These are phyloP conservation scores for Xylaria sp. DNA, from an alignment of 2,329 filamentous ascomycete genomes.

Conservation along the genomic window DNA sequence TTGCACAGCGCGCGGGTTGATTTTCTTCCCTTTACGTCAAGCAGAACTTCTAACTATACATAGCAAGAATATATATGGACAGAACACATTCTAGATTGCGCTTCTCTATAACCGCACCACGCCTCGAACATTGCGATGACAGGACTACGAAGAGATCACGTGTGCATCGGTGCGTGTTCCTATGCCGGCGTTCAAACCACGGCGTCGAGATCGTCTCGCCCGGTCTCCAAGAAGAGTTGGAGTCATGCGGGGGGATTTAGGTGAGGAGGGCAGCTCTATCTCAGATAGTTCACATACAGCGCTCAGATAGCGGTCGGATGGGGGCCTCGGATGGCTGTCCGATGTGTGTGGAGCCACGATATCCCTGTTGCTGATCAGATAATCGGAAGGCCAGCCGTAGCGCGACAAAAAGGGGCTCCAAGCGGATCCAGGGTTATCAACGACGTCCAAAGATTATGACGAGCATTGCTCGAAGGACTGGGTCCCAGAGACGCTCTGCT, in stretches of 20 bases:
- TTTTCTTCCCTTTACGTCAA: not conserved
- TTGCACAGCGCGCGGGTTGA: not conserved
- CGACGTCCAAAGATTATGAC: too few species aligned
- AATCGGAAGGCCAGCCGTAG: too few species aligned
- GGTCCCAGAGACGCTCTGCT: too few species aligned
- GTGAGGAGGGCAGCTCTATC: not conserved
- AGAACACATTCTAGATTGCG: not conserved
- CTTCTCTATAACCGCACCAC: not conserved
- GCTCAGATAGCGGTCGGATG: too few species aligned
- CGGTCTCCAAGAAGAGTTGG: not conserved
- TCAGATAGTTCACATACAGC: not conserved
- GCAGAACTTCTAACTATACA: not conserved
- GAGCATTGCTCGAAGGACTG: too few species aligned
- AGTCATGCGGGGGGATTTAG: slow-evolving; percentile 4
- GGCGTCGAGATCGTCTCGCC: not conserved
- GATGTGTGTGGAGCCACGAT: too few species aligned
- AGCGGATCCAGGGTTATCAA: too few species aligned
- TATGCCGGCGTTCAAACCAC: not conserved
- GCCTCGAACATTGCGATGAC: not conserved
- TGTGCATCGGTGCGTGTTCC: not conserved
- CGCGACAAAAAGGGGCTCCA: too few species aligned
- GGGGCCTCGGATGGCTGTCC: too few species aligned
- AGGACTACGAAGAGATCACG: not conserved
- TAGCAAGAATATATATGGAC: not conserved
- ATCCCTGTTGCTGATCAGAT: too few species aligned